phyloP scores from a whole-genome alignment of 352 stramenopile genomes.

The Phytopythium sindhum region DNA sequence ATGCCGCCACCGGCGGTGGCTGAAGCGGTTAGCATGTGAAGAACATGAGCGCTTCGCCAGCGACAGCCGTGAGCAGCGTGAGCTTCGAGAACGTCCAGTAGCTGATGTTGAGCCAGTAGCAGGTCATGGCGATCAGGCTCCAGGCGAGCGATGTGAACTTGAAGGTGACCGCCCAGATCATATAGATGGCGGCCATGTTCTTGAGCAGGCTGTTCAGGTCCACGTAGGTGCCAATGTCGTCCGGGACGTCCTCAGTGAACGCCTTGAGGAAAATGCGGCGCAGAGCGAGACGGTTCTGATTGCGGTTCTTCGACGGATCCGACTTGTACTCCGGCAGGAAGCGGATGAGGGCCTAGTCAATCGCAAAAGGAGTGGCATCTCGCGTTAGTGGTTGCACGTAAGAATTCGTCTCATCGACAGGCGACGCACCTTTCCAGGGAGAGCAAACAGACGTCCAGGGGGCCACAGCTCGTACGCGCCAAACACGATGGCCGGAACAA shows the following conservation, averaged over 20 bases:
- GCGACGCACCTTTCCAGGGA: constrained; percentile 56
- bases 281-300: constrained; percentile 77
- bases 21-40: constrained; percentile 56
- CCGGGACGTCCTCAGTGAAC: constrained; percentile 67
- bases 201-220: constrained; percentile 49
- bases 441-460: constrained; percentile 64
- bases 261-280: constrained; percentile 77
- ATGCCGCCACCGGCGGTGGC: neutral
- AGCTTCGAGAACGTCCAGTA: constrained; percentile 63
- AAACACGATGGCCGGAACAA: constrained; percentile 72
- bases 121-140: constrained; percentile 35
- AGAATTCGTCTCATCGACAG: neutral
- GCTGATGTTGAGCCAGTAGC: constrained; percentile 48
- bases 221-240: constrained; percentile 52
- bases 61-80: constrained; percentile 41
- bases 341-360: constrained; percentile 48
- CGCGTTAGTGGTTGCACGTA: neutral
- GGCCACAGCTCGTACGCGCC: constrained; percentile 83
- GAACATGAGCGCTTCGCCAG: constrained; percentile 69
- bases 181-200: constrained; percentile 61
- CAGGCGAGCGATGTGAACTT: constrained; percentile 52
- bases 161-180: constrained; percentile 70
- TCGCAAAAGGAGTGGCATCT: neutral
- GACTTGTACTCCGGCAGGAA: constrained; percentile 71
- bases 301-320: constrained; percentile 68